A percentile compares a stretch with the other conserved stretches of the same genome.
phyloP scores from a whole-genome alignment of 768 basidiomycete genomes.

The Lactifluus hygrophoroides region DNA sequence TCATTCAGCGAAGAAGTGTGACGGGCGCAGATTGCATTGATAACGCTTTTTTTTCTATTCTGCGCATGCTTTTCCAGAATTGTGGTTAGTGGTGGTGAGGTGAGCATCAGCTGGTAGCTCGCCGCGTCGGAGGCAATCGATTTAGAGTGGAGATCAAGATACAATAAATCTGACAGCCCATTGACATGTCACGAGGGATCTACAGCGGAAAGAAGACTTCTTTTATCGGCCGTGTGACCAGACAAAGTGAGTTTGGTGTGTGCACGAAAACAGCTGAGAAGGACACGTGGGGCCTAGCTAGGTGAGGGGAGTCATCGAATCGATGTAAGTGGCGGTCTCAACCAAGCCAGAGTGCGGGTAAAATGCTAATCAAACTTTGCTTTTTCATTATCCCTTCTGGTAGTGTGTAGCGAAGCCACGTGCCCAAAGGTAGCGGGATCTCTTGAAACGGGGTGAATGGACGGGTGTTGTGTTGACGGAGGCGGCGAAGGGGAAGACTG shows the following conservation, averaged over 20 bases:
- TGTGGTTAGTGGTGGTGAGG: neutral
- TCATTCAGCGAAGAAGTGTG: slow-evolving; percentile 9
- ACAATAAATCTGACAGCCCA: slow-evolving; percentile 8
- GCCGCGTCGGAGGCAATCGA: neutral
- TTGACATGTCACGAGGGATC: slow-evolving; percentile 10
- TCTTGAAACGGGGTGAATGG: slow-evolving; percentile 4
- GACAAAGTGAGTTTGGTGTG: neutral
- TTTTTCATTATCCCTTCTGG: no score
- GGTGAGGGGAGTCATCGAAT: no score
- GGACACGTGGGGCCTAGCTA: neutral
- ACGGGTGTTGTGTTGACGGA: neutral
- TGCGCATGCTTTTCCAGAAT: no score
- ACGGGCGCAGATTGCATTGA: slow-evolving; percentile 12
- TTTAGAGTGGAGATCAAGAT: slow-evolving; percentile 16
- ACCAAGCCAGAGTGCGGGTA: neutral
- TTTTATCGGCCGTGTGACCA: neutral
- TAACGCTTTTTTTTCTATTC: no score
- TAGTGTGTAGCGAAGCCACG: slow-evolving; percentile 1
- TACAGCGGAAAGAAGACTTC: slow-evolving; percentile 12
- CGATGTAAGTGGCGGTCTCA: neutral
- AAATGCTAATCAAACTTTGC: neutral
- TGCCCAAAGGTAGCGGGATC: neutral
- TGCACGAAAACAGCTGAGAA: neutral
- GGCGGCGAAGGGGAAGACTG: neutral
- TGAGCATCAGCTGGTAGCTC: neutral